Percentiles rank a stretch among this genome's conserved stretches.
Evolutionary conservation across 2,329 filamentous ascomycete genomes (phyloP).

Genomic region (Drechslerella stenobrocha): DNA sequence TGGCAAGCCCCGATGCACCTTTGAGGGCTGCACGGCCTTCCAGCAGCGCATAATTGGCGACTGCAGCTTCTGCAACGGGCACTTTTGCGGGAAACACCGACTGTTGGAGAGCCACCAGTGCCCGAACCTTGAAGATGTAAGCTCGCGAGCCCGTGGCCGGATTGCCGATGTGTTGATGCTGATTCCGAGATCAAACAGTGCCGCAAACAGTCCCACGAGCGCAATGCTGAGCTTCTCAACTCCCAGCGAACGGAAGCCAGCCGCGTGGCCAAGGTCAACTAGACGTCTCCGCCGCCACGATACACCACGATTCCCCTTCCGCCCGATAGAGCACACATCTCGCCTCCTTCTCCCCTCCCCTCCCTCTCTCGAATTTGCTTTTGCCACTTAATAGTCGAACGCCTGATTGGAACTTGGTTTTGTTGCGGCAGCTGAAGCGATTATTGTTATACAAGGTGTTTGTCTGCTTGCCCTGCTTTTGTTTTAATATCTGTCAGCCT

Average conservation of each 20-base stretch:
- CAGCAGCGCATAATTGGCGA: slow-evolving; percentile 94
- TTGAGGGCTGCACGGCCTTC: slow-evolving; percentile 82
- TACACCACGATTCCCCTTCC: not conserved
- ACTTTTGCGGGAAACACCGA: slow-evolving; percentile 93
- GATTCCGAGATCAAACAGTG: slow-evolving; percentile 62
- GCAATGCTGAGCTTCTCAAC: slow-evolving; percentile 90
- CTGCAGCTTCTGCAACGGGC: slow-evolving; percentile 89
- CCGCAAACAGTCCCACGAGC: slow-evolving; percentile 94
- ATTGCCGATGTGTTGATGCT: slow-evolving; percentile 40
- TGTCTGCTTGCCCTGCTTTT: not conserved
- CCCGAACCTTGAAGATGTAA: slow-evolving; percentile 82
- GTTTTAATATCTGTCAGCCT: not conserved
- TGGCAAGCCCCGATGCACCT: slow-evolving; percentile 67
- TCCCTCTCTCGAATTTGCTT: not conserved
- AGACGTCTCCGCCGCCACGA: slow-evolving; percentile 50
- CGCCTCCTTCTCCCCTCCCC: not conserved
- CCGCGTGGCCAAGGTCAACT: slow-evolving; percentile 85
- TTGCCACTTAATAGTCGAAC: not conserved
- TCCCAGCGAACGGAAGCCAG: slow-evolving; percentile 76
- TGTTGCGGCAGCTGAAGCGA: not conserved
- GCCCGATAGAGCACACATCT: not conserved
- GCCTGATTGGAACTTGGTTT: not conserved
- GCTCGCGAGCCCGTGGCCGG: slow-evolving; percentile 55
- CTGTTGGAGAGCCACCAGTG: slow-evolving; percentile 94
- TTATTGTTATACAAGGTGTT: slow-evolving; percentile 1